These are phyloP conservation scores for Marchantia paleacea DNA, from an alignment of 225 moss, liverwort and hornwort species.

Conservation along the genomic window DNA sequence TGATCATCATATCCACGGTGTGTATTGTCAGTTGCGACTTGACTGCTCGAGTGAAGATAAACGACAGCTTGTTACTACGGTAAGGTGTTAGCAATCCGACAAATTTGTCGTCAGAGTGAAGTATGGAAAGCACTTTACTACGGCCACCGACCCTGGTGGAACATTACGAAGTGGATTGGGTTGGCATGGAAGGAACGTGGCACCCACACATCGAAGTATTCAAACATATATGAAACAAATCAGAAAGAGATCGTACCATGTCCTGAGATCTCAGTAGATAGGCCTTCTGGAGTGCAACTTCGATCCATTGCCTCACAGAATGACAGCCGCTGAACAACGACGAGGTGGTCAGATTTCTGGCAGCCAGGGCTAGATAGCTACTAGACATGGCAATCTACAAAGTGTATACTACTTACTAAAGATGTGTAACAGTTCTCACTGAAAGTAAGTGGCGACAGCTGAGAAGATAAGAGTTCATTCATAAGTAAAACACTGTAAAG, in stretches of 20 bases:
- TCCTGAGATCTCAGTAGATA: neutral
- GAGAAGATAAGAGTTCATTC: slow-evolving; percentile 5
- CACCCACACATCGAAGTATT: neutral
- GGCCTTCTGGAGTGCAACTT: neutral
- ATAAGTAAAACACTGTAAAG: neutral
- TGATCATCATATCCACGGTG: neutral
- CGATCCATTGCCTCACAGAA: neutral
- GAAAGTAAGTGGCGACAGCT: neutral
- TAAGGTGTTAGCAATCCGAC: neutral
- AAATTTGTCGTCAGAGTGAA: neutral
- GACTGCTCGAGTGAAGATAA: no score
- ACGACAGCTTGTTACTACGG: neutral
- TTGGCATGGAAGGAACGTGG: neutral
- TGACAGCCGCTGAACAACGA: neutral
- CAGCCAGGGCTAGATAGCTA: neutral
- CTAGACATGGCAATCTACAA: neutral
- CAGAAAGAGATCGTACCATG: neutral
- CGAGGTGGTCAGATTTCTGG: neutral
- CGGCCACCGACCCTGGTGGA: no score
- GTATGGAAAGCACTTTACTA: no score
- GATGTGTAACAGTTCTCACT: neutral
- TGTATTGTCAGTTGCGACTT: neutral
- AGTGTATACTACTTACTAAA: neutral
- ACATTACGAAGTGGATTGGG: neutral
- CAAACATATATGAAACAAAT: neutral